Conservation (phyloP, 371 early-diverging fungal species). For the Rhizopus arrhizus region DNA sequence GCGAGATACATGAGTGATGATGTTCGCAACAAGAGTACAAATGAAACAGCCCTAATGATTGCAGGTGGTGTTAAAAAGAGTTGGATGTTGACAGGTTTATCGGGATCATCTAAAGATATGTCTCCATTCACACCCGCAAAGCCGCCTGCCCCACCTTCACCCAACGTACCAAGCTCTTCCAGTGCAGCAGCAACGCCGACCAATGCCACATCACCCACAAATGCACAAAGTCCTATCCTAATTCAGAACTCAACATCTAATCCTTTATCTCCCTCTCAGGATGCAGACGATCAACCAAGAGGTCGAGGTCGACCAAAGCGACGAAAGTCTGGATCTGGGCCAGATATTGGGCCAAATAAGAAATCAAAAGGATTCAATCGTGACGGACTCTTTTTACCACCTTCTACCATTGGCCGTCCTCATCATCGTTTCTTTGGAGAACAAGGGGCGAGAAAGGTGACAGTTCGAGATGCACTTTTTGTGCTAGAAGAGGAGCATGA, state of each 20-base stretch:
- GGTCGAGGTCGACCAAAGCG: slow-evolving; percentile 47
- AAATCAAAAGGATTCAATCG: slow-evolving; percentile 23
- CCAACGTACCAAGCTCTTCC: slow-evolving; percentile 4
- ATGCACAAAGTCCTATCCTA: slow-evolving; percentile 5
- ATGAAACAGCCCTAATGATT: slow-evolving; percentile 74
- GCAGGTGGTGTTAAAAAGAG: slow-evolving; percentile 73
- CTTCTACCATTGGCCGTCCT: slow-evolving; percentile 43
- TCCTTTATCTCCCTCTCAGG: background rate
- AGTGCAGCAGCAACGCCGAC: slow-evolving; percentile 7
- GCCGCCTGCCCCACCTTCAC: slow-evolving; percentile 20
- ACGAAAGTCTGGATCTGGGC: slow-evolving; percentile 25
- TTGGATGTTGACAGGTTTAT: slow-evolving; percentile 74
- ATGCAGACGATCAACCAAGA: slow-evolving; percentile 36
- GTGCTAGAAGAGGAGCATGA: slow-evolving; percentile 72
- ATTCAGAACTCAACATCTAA: background rate
- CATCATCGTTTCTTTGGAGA: slow-evolving; percentile 38
- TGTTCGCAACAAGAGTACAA: slow-evolving; percentile 67
- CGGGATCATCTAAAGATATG: slow-evolving; percentile 18
- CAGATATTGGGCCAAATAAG: slow-evolving; percentile 19
- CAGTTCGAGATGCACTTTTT: slow-evolving; percentile 73
- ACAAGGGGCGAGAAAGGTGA: slow-evolving; percentile 56
- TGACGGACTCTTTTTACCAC: slow-evolving; percentile 37
- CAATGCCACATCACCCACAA: slow-evolving; percentile 15
- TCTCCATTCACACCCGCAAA: slow-evolving; percentile 11
- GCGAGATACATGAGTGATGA: slow-evolving; percentile 72